phyloP scores from a whole-genome alignment of 441 rosid genomes.

The Biscutella laevigata region DNA sequence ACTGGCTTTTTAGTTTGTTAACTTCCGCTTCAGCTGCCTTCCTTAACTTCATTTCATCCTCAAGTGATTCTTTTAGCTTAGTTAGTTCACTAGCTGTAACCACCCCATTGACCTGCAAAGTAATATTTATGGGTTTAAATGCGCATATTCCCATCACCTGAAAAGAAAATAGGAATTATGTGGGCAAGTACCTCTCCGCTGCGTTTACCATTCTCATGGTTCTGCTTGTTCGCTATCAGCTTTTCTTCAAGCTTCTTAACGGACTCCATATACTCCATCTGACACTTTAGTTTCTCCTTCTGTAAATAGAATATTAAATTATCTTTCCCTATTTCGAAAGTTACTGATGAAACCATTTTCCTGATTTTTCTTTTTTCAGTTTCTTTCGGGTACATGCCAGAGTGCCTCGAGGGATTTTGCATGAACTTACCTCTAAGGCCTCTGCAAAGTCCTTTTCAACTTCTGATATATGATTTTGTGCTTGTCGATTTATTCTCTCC shows the following conservation, averaged over 20 bases:
- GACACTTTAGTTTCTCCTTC: constrained; percentile 86
- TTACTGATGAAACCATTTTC: not conserved
- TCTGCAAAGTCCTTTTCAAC: constrained; percentile 76
- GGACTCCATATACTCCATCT: constrained; percentile 93
- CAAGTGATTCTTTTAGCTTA: constrained; percentile 53
- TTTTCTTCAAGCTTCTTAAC: constrained; percentile 88
- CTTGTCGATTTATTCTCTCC: constrained; percentile 71
- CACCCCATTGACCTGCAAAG: constrained; percentile 39
- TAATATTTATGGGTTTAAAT: not conserved
- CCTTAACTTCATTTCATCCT: constrained; percentile 63
- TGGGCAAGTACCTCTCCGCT: constrained; percentile 49
- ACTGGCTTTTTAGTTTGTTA: constrained; percentile 51
- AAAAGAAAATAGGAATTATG: not conserved
- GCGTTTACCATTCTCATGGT: constrained; percentile 37
- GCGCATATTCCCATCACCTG: not conserved
- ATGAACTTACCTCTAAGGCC: constrained; percentile 72
- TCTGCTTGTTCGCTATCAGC: constrained; percentile 58
- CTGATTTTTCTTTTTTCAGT: too few relatives aligned
- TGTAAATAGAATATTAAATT: constrained; percentile 22
- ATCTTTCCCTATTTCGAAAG: not conserved
- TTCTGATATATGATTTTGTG: constrained; percentile 62
- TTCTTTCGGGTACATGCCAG: too few relatives aligned
- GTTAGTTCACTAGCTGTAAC: constrained; percentile 45
- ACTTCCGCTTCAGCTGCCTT: constrained; percentile 80
- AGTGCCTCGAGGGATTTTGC: too few relatives aligned